These are phyloP conservation scores for Solanum bulbocastanum DNA, from an alignment of 257 asterid genomes.

Conservation along the genomic window DNA sequence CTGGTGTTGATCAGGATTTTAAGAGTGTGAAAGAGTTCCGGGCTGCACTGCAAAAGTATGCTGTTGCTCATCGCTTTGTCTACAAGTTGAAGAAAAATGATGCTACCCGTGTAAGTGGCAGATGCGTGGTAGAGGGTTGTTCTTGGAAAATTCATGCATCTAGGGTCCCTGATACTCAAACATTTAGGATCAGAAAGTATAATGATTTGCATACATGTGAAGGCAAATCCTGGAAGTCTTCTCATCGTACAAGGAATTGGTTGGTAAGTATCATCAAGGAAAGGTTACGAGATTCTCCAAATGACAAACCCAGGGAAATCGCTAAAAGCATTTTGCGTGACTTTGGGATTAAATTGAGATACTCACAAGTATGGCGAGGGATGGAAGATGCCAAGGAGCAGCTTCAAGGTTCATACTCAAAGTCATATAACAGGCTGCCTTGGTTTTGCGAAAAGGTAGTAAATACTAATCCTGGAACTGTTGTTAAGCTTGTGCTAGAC, in stretches of 20 bases:
- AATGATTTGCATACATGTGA: conserved; percentile 63
- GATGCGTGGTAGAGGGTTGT: conserved; percentile 71
- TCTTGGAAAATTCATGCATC: conserved; percentile 88
- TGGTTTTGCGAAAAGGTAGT: conserved; percentile 49
- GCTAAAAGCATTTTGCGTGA: conserved; percentile 70
- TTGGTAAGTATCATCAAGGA: conserved; percentile 71
- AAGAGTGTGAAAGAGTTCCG: conserved; percentile 70
- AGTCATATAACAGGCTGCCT: conserved; percentile 68
- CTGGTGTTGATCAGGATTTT: conserved; percentile 80
- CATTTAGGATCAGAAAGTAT: conserved; percentile 62
- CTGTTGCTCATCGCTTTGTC: conserved; percentile 71
- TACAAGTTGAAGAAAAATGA: conserved; percentile 73
- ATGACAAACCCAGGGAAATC: conserved; percentile 68
- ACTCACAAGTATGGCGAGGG: conserved; percentile 69
- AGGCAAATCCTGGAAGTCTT: conserved; percentile 76
- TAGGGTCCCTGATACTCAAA: conserved; percentile 53
- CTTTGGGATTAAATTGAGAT: conserved; percentile 60
- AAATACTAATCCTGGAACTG: conserved; percentile 70
- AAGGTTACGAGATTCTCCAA: conserved; percentile 65
- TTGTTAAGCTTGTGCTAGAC: conserved; percentile 36
- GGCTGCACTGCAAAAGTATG: conserved; percentile 71
- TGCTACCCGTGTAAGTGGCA: conserved; percentile 64
- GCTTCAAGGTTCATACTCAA: conserved; percentile 72
- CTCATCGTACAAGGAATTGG: conserved; percentile 74
- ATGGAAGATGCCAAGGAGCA: conserved; percentile 74